phyloP scores from a whole-genome alignment of 306 rosid species.

The Dalbergia cochinchinensis region DNA sequence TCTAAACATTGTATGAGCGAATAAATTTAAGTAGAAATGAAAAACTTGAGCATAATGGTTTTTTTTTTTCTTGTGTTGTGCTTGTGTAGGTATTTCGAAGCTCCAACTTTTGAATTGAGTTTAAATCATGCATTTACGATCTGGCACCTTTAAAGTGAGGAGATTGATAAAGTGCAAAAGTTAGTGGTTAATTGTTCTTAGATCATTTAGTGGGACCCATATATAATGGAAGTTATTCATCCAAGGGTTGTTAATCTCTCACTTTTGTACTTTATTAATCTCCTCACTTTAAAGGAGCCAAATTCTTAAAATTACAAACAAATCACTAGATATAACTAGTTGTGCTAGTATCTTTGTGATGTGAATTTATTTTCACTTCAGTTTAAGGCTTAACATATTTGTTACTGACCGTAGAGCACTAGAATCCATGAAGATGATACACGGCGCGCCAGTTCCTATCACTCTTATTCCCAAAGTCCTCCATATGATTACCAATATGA shows the following conservation, averaged over 20 bases:
- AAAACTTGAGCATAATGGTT: not conserved
- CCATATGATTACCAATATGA: conserved; percentile 91
- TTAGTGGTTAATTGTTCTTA: no score
- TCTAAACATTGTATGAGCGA: conserved; percentile 3
- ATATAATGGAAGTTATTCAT: no score
- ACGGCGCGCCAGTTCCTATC: conserved; percentile 88
- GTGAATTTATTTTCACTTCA: not conserved
- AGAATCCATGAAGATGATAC: conserved; percentile 65
- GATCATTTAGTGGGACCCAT: no score
- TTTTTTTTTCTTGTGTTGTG: not conserved
- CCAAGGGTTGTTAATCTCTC: no score
- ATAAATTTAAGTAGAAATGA: not conserved
- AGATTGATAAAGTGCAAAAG: no score
- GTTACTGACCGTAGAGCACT: conserved; percentile 56
- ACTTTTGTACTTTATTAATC: no score
- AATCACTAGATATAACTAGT: conserved; percentile 3
- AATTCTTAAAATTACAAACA: not conserved
- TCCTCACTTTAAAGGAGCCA: not conserved
- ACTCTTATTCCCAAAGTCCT: conserved; percentile 90
- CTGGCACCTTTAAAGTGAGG: no score
- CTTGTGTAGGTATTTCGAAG: not conserved
- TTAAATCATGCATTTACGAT: no score
- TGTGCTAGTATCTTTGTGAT: conserved; percentile 8
- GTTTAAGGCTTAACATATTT: conserved; percentile 31
- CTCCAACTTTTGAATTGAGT: conserved; percentile 6